Base-by-base conservation (phyloP, 345 rosid genomes). In the Syzygium aqueum region DNA sequence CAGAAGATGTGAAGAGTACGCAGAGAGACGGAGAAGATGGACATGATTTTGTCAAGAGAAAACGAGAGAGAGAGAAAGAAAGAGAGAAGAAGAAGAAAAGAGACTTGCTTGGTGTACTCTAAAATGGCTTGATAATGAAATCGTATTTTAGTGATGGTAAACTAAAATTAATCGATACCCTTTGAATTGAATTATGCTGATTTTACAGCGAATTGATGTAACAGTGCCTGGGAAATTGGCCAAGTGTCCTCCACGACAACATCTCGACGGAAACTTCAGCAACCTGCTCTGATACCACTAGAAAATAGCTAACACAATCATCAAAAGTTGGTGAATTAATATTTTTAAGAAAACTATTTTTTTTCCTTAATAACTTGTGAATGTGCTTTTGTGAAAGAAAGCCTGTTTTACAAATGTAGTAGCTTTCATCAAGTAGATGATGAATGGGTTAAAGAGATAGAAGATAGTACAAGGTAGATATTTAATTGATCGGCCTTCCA, bases 21-120 rank as follows among this genome's bases (percentile, higher is more conserved):
- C 80, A 89, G 80, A 91, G 88, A 88, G 83, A 84, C 78, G 86
- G 77, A 85, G 53, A 51, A 51, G 53, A 22, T 65, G 43, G 49
- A 19, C 5, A 73, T 73, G 80, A 73, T 73, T 73, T 73, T 73
- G 80, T 73, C 27, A 73, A 73, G 25, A 73, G 80, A 73, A 73
- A 33, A 73, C 77, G 5, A 28, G 40, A 30, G 46, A 67, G 23
- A 30, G 43, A 65, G 21, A n/a, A 33, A 59, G 77, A 63, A 5
- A 63, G 43, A 56, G n/a, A 25, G 46, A 43, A 43, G 46, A 43
- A 43, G 46, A 43, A 43, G 46, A 43, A 43, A 43, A 33, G 80
- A 73, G 25, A 73, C 49, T 67, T 73, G 49, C 14, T 19, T 9
- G 13, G 7, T 73, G 80, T 73, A 49, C 49, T 73, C 7, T 37